Base-by-base conservation (phyloP, 1,139 yeast genomes). In the Candida glucosophila region DNA sequence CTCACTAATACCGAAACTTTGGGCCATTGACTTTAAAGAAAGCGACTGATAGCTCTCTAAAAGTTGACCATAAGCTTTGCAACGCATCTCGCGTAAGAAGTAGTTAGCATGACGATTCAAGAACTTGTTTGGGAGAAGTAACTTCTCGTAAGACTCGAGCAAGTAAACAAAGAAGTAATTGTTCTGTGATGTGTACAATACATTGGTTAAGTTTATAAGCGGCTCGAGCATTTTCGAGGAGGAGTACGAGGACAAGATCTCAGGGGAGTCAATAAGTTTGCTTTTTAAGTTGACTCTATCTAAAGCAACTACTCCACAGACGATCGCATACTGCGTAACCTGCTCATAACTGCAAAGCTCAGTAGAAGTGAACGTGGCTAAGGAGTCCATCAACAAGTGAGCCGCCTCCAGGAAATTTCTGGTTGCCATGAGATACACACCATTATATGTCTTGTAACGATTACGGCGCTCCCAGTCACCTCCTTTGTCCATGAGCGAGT, bases 391-490 rank as follows among this genome's bases (percentile, higher is more conserved):
- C 44, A 92, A 68, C 38, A 88, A 61, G 32, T 73, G 73, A 3
- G 96, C 75, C 1, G 86, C 95, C 40, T 83, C 93, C 17, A 61
- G 60, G 45, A 92, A 92, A 44, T 85, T 77, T 44, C 99, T 74
- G 15, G 90, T 77, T 10, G 95, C 81, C 67, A 90, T 59, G 26
- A 74, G 63, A 51, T 83, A 83, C 29, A 90, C 68, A 13, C 98
- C 98, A 35, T 73, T 59, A 56, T 90, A 92, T 5, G 97, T 85
- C 59, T 92, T 90, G 63, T 73, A 85, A 41, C 95, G 67, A 58
- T 92, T 90, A 47, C 95, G 76, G 53, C 98, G 82, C 57, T 92
- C 98, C 98, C 99, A 90, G 52, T 90, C 99, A 32, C 98, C 98
- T 27, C 98, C 98, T 45, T 85, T 80, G 44, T 90, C 98, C 44